Conservation (phyloP, 179 eudicot species). For the Sideroxylon spinosum region DNA sequence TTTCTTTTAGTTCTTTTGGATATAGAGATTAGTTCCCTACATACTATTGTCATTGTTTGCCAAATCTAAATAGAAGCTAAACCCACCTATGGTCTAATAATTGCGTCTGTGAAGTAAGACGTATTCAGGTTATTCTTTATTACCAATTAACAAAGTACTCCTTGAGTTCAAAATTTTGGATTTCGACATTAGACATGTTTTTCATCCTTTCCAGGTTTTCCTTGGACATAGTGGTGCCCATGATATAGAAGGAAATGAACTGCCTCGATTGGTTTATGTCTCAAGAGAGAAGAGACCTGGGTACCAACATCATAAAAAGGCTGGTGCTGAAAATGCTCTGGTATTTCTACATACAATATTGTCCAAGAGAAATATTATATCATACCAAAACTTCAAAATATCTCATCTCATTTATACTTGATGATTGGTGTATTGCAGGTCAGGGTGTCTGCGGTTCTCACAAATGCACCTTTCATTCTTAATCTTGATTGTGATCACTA, state of each 20-base stretch:
- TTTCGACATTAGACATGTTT: neutral
- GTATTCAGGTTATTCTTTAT: neutral
- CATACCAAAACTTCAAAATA: neutral
- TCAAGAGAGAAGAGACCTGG: slow-evolving; percentile 99
- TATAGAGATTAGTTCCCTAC: neutral
- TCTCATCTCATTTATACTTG: neutral
- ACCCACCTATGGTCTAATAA: neutral
- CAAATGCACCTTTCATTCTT: slow-evolving; percentile 87
- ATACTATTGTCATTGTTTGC: neutral
- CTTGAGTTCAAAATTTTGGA: neutral
- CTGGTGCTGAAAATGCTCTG: slow-evolving; percentile 97
- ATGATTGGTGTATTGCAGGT: slow-evolving; percentile 40
- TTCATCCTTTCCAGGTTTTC: slow-evolving; percentile 53
- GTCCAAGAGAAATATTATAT: neutral
- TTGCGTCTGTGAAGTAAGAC: neutral
- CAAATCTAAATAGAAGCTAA: neutral
- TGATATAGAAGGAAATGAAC: slow-evolving; percentile 81
- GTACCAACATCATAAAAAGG: slow-evolving; percentile 92
- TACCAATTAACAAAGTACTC: neutral
- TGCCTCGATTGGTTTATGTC: slow-evolving; percentile 91
- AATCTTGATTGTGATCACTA: slow-evolving; percentile 97
- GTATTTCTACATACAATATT: slow-evolving; percentile 25
- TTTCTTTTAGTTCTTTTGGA: neutral
- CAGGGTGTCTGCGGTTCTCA: slow-evolving; percentile 81
- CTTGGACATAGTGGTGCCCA: slow-evolving; percentile 90